Evolutionary conservation across 345 rosid species (phyloP), one percentile per base, ranked within the genome.

Genomic region (Populus deltoides): DNA sequence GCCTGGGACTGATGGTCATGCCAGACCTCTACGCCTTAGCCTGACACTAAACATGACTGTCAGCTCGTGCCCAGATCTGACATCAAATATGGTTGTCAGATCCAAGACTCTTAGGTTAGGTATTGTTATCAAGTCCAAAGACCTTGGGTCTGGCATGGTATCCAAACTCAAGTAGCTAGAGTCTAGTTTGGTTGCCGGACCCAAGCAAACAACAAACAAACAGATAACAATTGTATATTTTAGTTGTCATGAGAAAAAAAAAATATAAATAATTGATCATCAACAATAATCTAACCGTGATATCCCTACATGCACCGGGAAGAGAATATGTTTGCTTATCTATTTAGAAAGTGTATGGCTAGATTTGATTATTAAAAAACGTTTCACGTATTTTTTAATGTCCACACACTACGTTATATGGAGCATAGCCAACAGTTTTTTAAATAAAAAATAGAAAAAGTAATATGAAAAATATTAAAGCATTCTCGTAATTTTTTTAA

Each of bases 61-160:
- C 5, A 3, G 35, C 0, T 2, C 35, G 4, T 0, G 33, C 33
- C 0, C 4, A 0, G 1, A 0, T 33, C 1, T 33, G 5, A 33
- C 0, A 33, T 0, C 0, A 4, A 33, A 33, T 0, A 33, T 33
- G 5, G 1, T 33, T 33, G 1, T 33, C 5, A 4, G 1, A 4
- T 0, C 0, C 0, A 33, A 33, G 0, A 0, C 1, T 33, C 0
- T 33, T 33, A 31, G 2, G 2, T 1, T 0, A 2, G 3, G 33
- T 31, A 31, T 31, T 2, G 0, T 31, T 2, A 0, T 0, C 33
- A 31, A 0, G 2, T 0, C 31, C 31, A 29, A 29, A 0, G 2
- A 29, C 2, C 31, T 29, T 29, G 31, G 0, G 31, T 29, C 31
- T 29, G 0, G 5, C 0, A 0, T 33, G 0, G 0, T 33, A 33